Conservation (phyloP, 305 asterid genomes). For the Nicotiana rustica region DNA sequence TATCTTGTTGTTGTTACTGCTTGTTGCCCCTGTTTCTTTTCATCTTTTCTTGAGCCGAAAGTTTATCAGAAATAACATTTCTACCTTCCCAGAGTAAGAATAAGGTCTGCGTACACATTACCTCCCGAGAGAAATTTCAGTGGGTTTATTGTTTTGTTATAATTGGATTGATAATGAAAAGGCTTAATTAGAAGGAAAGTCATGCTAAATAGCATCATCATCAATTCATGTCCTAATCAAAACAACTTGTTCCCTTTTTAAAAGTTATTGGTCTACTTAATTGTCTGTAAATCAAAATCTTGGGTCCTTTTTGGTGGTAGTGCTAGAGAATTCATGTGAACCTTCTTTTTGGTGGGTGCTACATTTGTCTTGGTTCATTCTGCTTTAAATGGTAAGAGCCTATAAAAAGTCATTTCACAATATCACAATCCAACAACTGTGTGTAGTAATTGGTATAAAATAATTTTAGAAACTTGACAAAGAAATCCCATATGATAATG, state of each 20-base stretch:
- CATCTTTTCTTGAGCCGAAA: too few relatives aligned
- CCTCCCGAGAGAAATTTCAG: too few relatives aligned
- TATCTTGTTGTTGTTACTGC: too few relatives aligned
- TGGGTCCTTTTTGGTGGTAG: not conserved
- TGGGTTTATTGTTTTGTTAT: too few relatives aligned
- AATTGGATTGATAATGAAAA: too few relatives aligned
- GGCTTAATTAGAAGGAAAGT: not conserved
- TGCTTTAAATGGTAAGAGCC: not conserved
- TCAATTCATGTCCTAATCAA: conserved; percentile 11
- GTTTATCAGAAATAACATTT: too few relatives aligned
- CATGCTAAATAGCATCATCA: not conserved
- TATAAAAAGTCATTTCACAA: not conserved
- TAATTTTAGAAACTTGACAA: not conserved
- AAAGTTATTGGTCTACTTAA: conserved; percentile 15
- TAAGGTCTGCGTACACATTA: too few relatives aligned
- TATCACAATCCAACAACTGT: too few relatives aligned
- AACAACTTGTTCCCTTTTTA: not conserved
- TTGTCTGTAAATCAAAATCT: not conserved
- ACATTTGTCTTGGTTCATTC: not conserved
- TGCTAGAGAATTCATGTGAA: not conserved
- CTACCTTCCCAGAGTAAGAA: too few relatives aligned
- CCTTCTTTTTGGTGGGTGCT: conserved; percentile 28
- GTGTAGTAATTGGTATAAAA: too few relatives aligned
- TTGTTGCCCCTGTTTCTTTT: too few relatives aligned
- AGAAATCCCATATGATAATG: not conserved